phyloP scores from a whole-genome alignment of 768 basidiomycete genomes.

The Boletus sp. region DNA sequence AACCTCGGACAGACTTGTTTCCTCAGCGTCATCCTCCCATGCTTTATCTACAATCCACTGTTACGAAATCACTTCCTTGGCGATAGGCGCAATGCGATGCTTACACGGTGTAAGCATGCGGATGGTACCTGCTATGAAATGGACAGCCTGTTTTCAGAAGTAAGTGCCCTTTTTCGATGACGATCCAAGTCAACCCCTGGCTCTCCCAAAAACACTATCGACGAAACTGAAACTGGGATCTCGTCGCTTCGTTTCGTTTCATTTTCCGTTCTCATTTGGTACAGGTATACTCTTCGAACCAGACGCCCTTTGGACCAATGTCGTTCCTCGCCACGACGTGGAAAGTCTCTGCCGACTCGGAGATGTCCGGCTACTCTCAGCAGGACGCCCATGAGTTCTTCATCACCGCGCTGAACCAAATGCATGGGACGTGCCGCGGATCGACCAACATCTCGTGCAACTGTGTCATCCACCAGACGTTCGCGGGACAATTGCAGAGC shows the following conservation, averaged over 20 bases:
- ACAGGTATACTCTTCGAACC: constrained; percentile 57
- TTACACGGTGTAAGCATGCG: constrained; percentile 66
- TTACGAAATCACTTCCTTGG: constrained; percentile 86
- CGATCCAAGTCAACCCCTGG: background rate
- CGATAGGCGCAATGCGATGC: constrained; percentile 78
- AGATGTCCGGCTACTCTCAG: constrained; percentile 89
- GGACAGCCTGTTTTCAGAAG: constrained; percentile 82
- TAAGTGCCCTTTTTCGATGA: constrained; percentile 21
- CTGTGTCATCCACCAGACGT: constrained; percentile 89
- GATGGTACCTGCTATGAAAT: constrained; percentile 92
- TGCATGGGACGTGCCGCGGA: constrained; percentile 75
- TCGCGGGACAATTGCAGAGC: constrained; percentile 83
- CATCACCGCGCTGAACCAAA: constrained; percentile 80
- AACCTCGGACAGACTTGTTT: constrained; percentile 95
- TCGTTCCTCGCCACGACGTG: constrained; percentile 83
- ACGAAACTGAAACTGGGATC: no score
- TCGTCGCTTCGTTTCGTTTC: background rate
- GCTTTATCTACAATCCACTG: constrained; percentile 85
- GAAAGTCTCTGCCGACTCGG: constrained; percentile 69
- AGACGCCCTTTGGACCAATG: constrained; percentile 72
- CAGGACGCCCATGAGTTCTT: constrained; percentile 94
- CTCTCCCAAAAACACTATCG: no score
- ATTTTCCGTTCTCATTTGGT: background rate
- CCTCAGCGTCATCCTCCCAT: constrained; percentile 88
- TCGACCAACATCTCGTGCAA: constrained; percentile 79